A percentile compares a stretch with the other conserved stretches of the same genome.
These are phyloP conservation scores for Aspergillus amoenus DNA, from an alignment of 2,329 filamentous ascomycete species.

Conservation along the genomic window DNA sequence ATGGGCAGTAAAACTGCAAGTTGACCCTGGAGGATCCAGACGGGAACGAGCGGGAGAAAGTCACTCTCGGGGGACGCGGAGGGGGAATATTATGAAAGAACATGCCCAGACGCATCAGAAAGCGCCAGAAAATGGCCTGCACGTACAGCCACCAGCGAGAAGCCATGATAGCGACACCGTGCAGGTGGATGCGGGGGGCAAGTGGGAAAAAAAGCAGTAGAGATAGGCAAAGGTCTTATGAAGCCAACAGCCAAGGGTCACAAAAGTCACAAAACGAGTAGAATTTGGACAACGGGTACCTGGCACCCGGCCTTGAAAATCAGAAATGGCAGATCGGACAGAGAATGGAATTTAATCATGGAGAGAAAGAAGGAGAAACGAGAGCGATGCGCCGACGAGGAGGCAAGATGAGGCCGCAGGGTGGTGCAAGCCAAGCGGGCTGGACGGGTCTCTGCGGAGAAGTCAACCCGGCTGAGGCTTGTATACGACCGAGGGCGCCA, in stretches of 20 bases:
- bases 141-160: slow-evolving; percentile 61
- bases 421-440: slow-evolving; percentile 4
- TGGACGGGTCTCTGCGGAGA: not conserved
- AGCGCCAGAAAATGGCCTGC: slow-evolving; percentile 66
- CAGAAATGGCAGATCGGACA: not conserved
- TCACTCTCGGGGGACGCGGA: slow-evolving; percentile 60
- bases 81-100: slow-evolving; percentile 62
- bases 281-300: not conserved
- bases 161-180: slow-evolving; percentile 23
- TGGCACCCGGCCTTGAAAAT: not conserved
- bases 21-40: slow-evolving; percentile 50
- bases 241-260: not conserved
- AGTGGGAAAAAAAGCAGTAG: not conserved
- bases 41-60: slow-evolving; percentile 59
- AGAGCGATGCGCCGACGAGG: not conserved
- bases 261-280: not conserved
- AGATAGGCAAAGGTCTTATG: not conserved
- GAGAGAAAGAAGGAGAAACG: not conserved
- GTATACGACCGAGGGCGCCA: not conserved
- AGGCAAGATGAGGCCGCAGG: not conserved
- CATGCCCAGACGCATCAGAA: slow-evolving; percentile 69
- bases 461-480: not conserved
- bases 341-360: not conserved
- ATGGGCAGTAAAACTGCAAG: slow-evolving; percentile 63
- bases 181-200: not conserved